phyloP scores from a whole-genome alignment of 768 basidiomycete species.

The Hygrocybe punicea region DNA sequence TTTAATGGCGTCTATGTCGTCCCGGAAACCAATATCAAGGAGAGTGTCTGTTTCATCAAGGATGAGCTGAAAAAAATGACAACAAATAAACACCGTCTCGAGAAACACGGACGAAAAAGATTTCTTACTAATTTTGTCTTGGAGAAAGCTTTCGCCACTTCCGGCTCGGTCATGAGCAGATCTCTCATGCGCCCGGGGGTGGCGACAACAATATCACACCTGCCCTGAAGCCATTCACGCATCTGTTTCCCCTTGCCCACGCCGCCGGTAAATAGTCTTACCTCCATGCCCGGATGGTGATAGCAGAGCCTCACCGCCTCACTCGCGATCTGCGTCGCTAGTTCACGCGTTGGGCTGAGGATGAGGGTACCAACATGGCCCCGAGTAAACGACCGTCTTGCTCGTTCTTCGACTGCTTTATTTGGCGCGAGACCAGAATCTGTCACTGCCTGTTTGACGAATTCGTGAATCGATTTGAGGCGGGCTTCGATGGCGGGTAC shows the following conservation, averaged over 20 bases:
- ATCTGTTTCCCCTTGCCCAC: conserved; percentile 62
- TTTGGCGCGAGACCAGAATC: conserved; percentile 43
- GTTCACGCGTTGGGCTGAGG: conserved; percentile 85
- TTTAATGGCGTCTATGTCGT: conserved; percentile 75
- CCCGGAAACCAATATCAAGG: conserved; percentile 88
- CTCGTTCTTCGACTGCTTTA: conserved; percentile 26
- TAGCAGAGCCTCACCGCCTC: conserved; percentile 68
- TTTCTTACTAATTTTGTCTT: conserved; percentile 56
- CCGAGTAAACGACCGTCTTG: conserved; percentile 39
- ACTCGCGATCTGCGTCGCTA: conserved; percentile 85
- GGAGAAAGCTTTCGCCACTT: conserved; percentile 50
- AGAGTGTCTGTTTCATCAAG: conserved; percentile 92
- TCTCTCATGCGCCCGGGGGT: conserved; percentile 89
- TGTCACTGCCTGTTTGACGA: conserved; percentile 38
- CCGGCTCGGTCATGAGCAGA: conserved; percentile 56
- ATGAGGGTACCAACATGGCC: conserved; percentile 67
- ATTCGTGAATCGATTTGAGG: conserved; percentile 50
- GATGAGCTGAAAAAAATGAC: conserved; percentile 55
- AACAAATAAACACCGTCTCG: conserved; percentile 7
- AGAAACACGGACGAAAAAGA: background rate
- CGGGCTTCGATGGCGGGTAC: conserved; percentile 83
- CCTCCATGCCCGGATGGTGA: conserved; percentile 62
- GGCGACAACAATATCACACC: conserved; percentile 80
- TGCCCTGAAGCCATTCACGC: conserved; percentile 56
- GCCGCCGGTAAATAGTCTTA: conserved; percentile 78